Conservation (phyloP, 108 stramenopile species). For the Hondaea fermentalgiana region DNA sequence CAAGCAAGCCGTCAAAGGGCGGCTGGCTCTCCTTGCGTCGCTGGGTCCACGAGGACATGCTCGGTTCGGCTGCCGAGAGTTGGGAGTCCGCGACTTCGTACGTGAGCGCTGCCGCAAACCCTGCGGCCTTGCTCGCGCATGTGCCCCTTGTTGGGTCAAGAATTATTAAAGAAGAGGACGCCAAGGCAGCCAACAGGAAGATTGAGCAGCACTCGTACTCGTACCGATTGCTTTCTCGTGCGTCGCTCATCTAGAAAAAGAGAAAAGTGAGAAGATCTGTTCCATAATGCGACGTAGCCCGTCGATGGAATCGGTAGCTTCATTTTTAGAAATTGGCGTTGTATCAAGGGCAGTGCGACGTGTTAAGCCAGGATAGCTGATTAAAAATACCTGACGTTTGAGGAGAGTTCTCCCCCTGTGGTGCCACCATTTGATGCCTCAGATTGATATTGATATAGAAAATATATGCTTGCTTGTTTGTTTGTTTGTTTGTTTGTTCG, state of each 20-base stretch:
- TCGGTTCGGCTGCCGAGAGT: neutral
- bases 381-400: too few relatives aligned
- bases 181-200: neutral
- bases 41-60: neutral
- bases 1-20: neutral
- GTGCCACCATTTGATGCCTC: too few relatives aligned
- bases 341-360: too few relatives aligned
- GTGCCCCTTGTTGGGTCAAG: neutral
- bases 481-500: too few relatives aligned
- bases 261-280: neutral
- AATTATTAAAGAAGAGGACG: neutral
- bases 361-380: too few relatives aligned
- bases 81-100: neutral
- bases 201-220: neutral
- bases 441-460: too few relatives aligned
- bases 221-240: neutral
- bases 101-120: neutral
- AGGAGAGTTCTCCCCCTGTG: too few relatives aligned
- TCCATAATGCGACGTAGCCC: neutral
- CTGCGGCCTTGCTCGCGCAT: neutral
- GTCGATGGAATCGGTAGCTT: neutral
- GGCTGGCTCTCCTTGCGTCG: neutral
- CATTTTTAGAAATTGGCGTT: too few relatives aligned
- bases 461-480: too few relatives aligned
- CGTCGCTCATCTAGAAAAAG: neutral